Percentiles rank a stretch among this genome's conserved stretches.
phyloP scores from a whole-genome alignment of 345 rosid species.

The Eucalyptus curtisii region DNA sequence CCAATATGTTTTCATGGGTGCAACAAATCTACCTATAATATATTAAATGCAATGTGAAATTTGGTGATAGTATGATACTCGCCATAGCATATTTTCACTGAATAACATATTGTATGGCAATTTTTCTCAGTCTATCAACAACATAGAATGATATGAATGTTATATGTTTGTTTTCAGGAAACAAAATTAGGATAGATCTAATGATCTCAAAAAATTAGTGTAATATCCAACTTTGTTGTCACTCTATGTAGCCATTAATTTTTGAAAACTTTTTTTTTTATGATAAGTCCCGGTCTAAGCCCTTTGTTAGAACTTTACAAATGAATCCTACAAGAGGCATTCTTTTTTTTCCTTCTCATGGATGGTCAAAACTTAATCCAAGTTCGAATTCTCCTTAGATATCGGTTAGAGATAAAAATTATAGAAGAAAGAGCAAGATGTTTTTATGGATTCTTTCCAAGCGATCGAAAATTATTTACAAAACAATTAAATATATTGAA shows the following conservation, averaged over 20 bases:
- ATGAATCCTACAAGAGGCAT: neutral
- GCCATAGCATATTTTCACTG: fast-evolving
- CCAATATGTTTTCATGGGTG: neutral
- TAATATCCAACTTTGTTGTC: no score
- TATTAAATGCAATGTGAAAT: neutral
- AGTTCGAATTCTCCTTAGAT: fast-evolving
- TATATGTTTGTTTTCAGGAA: no score
- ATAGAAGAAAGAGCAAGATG: neutral
- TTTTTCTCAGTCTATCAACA: neutral
- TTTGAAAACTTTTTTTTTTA: neutral
- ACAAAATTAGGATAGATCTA: no score
- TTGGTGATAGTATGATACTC: neutral
- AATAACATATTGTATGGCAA: fast-evolving
- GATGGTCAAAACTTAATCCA: neutral
- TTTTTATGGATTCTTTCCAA: neutral
- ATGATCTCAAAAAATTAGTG: neutral
- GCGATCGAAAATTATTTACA: neutral
- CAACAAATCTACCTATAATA: neutral
- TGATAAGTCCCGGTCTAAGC: neutral
- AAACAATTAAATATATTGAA: fast-evolving
- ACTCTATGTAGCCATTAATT: neutral
- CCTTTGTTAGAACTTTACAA: no score
- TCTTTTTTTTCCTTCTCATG: fast-evolving
- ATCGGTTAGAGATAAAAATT: neutral
- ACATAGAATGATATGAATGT: neutral